Evolutionary conservation across 495 filamentous ascomycete species (phyloP), one percentile per base, ranked within the genome.

Genomic region (Tuber microsphaerosporum): DNA sequence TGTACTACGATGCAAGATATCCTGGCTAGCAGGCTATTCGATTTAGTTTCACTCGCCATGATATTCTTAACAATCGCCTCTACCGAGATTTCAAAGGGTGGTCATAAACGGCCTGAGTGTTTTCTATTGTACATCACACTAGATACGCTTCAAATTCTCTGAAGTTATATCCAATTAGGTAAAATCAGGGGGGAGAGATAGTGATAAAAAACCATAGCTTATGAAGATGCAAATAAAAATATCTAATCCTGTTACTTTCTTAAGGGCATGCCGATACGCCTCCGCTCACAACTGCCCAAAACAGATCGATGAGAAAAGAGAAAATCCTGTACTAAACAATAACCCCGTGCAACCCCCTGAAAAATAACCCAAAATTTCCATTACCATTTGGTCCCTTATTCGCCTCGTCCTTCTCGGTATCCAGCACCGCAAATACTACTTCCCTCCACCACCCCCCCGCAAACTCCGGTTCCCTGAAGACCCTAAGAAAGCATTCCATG

Each of bases 401-500:
- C 22, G 41, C 70, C 72, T 75, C 70, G 56, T 85, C 85, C 78
- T 78, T 81, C 71, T 73, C 80, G n/a, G 79, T 77, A 75, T 88
- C 87, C 74, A 85, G 78, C 31, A 89, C 85, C 26, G 88, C 88
- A 83, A 89, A 89, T 74, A 86, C 85, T 16, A 89, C 76, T 70
- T 86, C 84, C 76, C 84, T 83, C 85, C 87, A 90, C 87, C 88
- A 88, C 1, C 88, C 87, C 5, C 88, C 89, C 9, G 74, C 71
- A 81, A 92, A 92, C 80, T 92, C 90, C 0, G 70, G 46, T 74
- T 92, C 89, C 46, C 75, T 42, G 74, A 92, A 85, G 26, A 91
- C 88, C 76, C 89, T 87, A 41, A 76, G 70, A 85, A 88, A 92
- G 75, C 87, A 88, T 37, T 85, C 31, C 8, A 86, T 88, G 20